phyloP scores from a whole-genome alignment of 768 basidiomycete species.

The Naganishia vishniacii region DNA sequence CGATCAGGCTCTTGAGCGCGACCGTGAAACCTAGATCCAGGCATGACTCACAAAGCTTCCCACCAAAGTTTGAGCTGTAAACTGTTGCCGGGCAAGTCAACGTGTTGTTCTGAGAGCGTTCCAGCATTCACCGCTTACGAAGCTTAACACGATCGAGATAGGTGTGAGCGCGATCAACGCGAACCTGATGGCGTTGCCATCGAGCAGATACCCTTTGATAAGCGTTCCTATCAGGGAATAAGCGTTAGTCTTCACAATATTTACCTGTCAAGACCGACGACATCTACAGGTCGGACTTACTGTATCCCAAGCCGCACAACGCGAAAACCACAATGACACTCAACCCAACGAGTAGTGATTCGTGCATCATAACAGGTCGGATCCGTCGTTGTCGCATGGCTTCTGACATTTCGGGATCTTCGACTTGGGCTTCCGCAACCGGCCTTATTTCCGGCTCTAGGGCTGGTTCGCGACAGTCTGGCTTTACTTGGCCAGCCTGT shows the following conservation, averaged over 20 bases:
- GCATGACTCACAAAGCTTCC: neutral
- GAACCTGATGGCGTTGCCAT: conserved; percentile 62
- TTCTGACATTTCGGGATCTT: conserved; percentile 35
- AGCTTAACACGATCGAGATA: conserved; percentile 44
- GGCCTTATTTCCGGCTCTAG: conserved; percentile 26
- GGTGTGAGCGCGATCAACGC: conserved; percentile 63
- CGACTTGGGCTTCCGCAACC: no score
- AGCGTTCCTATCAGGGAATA: conserved; percentile 53
- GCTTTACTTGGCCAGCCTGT: conserved; percentile 25
- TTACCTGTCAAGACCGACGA: conserved; percentile 28
- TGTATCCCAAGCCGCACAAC: neutral
- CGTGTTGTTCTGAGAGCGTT: no score
- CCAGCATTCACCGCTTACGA: neutral
- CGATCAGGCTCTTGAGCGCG: neutral
- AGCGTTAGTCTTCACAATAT: conserved; percentile 32
- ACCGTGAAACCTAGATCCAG: neutral
- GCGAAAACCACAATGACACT: no score
- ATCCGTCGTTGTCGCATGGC: conserved; percentile 44
- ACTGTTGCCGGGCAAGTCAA: no score
- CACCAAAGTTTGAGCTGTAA: neutral
- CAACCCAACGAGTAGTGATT: no score
- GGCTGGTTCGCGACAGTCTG: conserved; percentile 31
- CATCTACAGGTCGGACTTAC: no score
- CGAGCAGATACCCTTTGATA: conserved; percentile 64
- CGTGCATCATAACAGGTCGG: conserved; percentile 43